phyloP scores from a whole-genome alignment of 768 basidiomycete species.

The Xerocomus spinulosus region DNA sequence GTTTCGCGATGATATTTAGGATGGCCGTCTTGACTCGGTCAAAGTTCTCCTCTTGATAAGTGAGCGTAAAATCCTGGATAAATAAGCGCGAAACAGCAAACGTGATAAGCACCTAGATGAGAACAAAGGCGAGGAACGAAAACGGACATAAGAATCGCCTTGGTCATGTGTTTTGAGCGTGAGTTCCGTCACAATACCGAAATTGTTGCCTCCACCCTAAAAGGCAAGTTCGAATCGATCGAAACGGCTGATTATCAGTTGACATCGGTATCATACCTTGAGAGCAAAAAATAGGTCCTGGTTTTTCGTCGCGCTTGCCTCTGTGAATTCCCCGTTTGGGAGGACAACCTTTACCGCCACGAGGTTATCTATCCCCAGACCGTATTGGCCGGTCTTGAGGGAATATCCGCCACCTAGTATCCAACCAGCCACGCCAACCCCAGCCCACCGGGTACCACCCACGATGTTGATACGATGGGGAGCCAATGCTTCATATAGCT shows the following conservation, averaged over 20 bases:
- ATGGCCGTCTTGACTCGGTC: constrained; percentile 4
- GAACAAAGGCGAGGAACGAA: background rate
- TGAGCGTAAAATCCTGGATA: constrained; percentile 6
- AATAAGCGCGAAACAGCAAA: background rate
- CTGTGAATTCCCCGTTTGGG: constrained; percentile 23
- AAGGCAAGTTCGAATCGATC: background rate
- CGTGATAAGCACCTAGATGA: background rate
- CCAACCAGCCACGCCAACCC: constrained; percentile 32
- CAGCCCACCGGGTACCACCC: constrained; percentile 20
- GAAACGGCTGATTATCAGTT: background rate
- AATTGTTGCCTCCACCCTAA: constrained; percentile 23
- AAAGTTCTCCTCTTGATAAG: background rate
- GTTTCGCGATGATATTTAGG: background rate
- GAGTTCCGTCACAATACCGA: constrained; percentile 26
- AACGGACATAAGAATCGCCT: constrained; percentile 7
- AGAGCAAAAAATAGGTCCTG: constrained; percentile 5
- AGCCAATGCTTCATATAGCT: constrained; percentile 22
- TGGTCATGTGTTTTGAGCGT: constrained; percentile 17
- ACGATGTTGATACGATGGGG: constrained; percentile 13
- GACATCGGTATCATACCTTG: background rate
- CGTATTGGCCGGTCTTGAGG: constrained; percentile 30
- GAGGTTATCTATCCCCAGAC: constrained; percentile 34
- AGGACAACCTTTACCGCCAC: constrained; percentile 24
- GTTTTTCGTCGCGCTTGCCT: constrained; percentile 2
- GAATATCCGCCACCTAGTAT: constrained; percentile 35